Evolutionary conservation across 2,329 filamentous ascomycete species (phyloP).

Genomic region (Proliferodiscus dingleyae): DNA sequence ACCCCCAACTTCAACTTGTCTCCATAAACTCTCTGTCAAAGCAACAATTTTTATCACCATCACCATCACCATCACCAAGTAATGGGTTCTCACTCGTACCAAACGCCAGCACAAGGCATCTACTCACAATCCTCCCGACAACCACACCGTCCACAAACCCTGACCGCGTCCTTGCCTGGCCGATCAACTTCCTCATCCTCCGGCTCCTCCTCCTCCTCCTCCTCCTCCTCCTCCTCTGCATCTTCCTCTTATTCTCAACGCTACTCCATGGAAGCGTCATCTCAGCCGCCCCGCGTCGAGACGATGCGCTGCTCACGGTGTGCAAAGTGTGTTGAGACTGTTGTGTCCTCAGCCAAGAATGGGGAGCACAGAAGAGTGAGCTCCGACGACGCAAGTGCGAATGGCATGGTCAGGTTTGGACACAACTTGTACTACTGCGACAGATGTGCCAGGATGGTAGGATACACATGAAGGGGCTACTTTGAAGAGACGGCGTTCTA

Average conservation of each 20-base stretch:
- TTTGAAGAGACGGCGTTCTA: too few relatives aligned
- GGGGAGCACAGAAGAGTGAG: constrained; percentile 17
- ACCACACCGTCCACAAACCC: constrained; percentile 11
- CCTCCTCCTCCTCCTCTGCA: constrained; percentile 14
- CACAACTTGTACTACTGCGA: constrained; percentile 64
- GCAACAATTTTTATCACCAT: not conserved
- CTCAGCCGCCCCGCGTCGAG: constrained; percentile 39
- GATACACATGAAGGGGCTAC: constrained; percentile 54
- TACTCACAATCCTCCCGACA: constrained; percentile 1
- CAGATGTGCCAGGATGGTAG: constrained; percentile 58
- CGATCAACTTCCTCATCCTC: constrained; percentile 21
- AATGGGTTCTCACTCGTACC: not conserved
- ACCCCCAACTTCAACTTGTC: too few relatives aligned
- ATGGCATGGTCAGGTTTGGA: constrained; percentile 60
- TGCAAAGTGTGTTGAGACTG: constrained; percentile 54
- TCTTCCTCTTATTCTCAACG: constrained; percentile 3
- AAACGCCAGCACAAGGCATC: not conserved
- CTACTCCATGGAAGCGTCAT: constrained; percentile 14
- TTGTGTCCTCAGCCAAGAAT: constrained; percentile 33
- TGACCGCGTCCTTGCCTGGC: constrained; percentile 7
- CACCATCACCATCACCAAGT: not conserved
- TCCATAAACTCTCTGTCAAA: not conserved
- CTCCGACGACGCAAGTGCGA: constrained; percentile 52
- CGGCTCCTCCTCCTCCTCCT: constrained; percentile 14
- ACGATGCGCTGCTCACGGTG: constrained; percentile 60